Percentiles rank a stretch among this genome's conserved stretches.
These are phyloP conservation scores for Podaxis rugospora DNA, from an alignment of 768 basidiomycete genomes.

Conservation along the genomic window DNA sequence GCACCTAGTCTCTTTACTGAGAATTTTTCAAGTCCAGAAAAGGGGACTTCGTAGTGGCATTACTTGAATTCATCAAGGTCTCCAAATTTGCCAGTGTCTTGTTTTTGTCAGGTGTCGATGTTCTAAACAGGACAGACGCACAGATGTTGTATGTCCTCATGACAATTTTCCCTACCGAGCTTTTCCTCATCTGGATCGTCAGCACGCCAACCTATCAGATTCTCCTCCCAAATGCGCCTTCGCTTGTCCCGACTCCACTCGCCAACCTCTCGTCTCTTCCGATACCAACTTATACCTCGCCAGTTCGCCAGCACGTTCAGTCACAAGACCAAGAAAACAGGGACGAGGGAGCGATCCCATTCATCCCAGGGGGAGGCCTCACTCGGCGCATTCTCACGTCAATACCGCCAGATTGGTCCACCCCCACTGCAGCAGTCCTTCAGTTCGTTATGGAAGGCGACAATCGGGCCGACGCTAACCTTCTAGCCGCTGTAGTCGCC, in stretches of 20 bases:
- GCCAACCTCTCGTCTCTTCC: slow-evolving; percentile 40
- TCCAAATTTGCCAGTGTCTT: slow-evolving; percentile 50
- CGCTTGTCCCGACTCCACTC: slow-evolving; percentile 41
- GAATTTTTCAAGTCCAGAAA: slow-evolving; percentile 50
- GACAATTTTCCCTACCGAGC: not conserved
- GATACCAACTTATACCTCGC: slow-evolving; percentile 51
- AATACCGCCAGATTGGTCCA: slow-evolving; percentile 43
- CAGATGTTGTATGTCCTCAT: slow-evolving; percentile 64
- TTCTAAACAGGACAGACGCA: slow-evolving; percentile 65
- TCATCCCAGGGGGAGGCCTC: slow-evolving; percentile 78
- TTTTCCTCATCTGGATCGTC: not conserved
- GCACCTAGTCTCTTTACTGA: not conserved
- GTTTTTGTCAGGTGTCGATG: slow-evolving; percentile 73
- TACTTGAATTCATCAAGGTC: slow-evolving; percentile 52
- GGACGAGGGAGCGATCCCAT: slow-evolving; percentile 42
- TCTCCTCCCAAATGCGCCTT: slow-evolving; percentile 36
- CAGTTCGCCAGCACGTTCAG: slow-evolving; percentile 31
- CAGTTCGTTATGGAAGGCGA: slow-evolving; percentile 84
- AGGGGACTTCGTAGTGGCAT: slow-evolving; percentile 53
- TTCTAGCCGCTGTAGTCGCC: slow-evolving; percentile 51
- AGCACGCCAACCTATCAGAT: slow-evolving; percentile 70
- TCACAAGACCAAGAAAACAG: slow-evolving; percentile 17
- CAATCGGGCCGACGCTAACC: slow-evolving; percentile 66
- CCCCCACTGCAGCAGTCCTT: slow-evolving; percentile 55
- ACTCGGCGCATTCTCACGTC: slow-evolving; percentile 62